Evolutionary conservation across 495 filamentous ascomycete genomes (phyloP).

Genomic region (Talaromyces borbonicus): DNA sequence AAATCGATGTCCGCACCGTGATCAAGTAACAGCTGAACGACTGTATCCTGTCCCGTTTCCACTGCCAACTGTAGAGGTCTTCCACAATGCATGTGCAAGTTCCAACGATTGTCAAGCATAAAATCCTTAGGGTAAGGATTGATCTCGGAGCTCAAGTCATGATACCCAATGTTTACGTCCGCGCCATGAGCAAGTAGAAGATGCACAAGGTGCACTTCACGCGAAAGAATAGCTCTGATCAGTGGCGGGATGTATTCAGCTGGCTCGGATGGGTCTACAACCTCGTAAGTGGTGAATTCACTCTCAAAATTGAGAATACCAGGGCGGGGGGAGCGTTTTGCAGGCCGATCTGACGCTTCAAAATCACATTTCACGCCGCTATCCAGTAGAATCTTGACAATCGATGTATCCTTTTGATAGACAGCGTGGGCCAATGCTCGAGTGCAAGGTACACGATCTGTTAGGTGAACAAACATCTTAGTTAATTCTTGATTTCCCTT

Average conservation of each 20-base stretch:
- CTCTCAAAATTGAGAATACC: not conserved
- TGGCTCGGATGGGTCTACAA: not conserved
- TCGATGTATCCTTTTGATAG: not conserved
- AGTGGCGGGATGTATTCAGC: constrained; percentile 1
- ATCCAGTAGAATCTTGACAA: not conserved
- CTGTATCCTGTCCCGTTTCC: not conserved
- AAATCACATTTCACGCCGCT: constrained; percentile 1
- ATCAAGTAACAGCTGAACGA: not conserved
- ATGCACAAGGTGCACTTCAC: not conserved
- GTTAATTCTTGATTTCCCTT: not conserved
- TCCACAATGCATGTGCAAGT: not conserved
- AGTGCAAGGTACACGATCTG: constrained; percentile 3
- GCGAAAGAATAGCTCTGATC: not conserved
- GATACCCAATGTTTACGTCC: not conserved
- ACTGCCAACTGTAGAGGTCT: not conserved
- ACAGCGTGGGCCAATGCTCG: not conserved
- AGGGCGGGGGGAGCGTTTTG: not conserved
- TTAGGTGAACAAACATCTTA: not conserved
- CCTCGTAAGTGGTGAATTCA: not conserved
- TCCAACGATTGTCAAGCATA: too few relatives aligned
- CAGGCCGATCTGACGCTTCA: not conserved
- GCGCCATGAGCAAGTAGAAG: not conserved
- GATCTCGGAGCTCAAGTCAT: constrained; percentile 1
- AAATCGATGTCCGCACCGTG: not conserved
- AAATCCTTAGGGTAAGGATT: too few relatives aligned